These are phyloP conservation scores for Xylaria arbuscula DNA, from an alignment of 2,329 filamentous ascomycete genomes.

Conservation along the genomic window DNA sequence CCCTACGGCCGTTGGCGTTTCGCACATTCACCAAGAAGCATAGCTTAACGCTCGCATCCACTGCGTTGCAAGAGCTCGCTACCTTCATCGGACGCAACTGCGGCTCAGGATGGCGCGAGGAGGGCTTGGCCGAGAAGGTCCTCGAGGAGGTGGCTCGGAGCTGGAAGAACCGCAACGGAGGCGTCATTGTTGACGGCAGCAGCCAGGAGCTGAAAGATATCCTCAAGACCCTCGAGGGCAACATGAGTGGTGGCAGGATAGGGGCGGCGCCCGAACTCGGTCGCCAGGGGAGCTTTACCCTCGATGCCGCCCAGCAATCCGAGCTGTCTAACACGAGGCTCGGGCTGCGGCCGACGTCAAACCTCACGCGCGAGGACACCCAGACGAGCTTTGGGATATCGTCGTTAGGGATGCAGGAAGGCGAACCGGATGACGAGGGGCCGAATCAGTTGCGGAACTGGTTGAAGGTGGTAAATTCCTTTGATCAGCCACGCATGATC, in stretches of 20 bases:
- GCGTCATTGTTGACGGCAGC: slow-evolving; percentile 88
- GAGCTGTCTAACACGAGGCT: slow-evolving; percentile 66
- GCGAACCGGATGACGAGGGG: slow-evolving; percentile 69
- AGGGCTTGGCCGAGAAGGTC: slow-evolving; percentile 90
- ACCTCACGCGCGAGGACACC: slow-evolving; percentile 67
- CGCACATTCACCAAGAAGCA: slow-evolving; percentile 98
- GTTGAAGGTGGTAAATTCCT: slow-evolving; percentile 85
- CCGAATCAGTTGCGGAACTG: slow-evolving; percentile 79
- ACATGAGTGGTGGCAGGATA: slow-evolving; percentile 86
- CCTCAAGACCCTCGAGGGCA: slow-evolving; percentile 83
- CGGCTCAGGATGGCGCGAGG: slow-evolving; percentile 95
- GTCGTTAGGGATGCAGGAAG: slow-evolving; percentile 62
- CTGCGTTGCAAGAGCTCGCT: slow-evolving; percentile 85
- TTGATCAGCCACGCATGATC: slow-evolving; percentile 81
- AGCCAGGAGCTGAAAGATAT: slow-evolving; percentile 83
- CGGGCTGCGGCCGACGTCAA: slow-evolving; percentile 61
- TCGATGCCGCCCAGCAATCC: slow-evolving; percentile 65
- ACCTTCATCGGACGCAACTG: slow-evolving; percentile 93
- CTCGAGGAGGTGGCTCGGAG: slow-evolving; percentile 89
- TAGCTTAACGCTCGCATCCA: slow-evolving; percentile 89
- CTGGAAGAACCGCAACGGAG: slow-evolving; percentile 91
- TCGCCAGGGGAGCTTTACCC: slow-evolving; percentile 72
- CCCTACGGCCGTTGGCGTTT: slow-evolving; percentile 89
- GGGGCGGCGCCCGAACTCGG: slow-evolving; percentile 65
- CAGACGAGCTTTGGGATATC: slow-evolving; percentile 73